A percentile compares a stretch with the other conserved stretches of the same genome.
phyloP scores from a whole-genome alignment of 2,329 filamentous ascomycete genomes.

The Hypoxylon sp. region DNA sequence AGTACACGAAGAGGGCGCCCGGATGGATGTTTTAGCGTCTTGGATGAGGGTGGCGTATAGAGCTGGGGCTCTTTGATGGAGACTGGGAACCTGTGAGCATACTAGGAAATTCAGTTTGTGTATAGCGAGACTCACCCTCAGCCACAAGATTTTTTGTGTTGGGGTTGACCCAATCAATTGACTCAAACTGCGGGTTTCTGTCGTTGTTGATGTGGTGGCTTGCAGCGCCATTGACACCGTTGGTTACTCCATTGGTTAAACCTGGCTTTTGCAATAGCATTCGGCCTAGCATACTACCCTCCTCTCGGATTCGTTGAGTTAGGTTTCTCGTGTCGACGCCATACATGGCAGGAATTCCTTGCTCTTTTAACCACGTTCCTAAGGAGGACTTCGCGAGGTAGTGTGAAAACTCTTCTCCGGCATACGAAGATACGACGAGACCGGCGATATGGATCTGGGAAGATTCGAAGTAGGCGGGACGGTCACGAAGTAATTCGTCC shows the following conservation, averaged over 20 bases:
- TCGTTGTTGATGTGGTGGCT: conserved; percentile 58
- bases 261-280: conserved; percentile 80
- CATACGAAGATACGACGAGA: conserved; percentile 90
- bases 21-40: conserved; percentile 86
- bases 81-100: conserved; percentile 72
- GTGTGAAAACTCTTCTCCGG: conserved; percentile 95
- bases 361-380: conserved; percentile 95
- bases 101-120: conserved; percentile 34
- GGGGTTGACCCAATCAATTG: conserved; percentile 90
- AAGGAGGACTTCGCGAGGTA: conserved; percentile 91
- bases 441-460: conserved; percentile 93
- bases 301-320: conserved; percentile 93
- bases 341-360: conserved; percentile 93
- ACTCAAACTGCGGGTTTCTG: conserved; percentile 76
- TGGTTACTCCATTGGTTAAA: conserved; percentile 60
- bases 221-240: conserved; percentile 59
- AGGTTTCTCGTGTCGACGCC: conserved; percentile 93
- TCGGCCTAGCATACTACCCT: conserved; percentile 96
- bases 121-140: conserved; percentile 78
- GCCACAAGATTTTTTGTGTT: conserved; percentile 94
- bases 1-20: conserved; percentile 89
- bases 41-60: conserved; percentile 80
- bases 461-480: conserved; percentile 95
- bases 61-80: conserved; percentile 89
- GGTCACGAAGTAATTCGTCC: conserved; percentile 86